Conservation (phyloP, 2,329 filamentous ascomycete species). For the Stachybotrys chlorohalonatus region DNA sequence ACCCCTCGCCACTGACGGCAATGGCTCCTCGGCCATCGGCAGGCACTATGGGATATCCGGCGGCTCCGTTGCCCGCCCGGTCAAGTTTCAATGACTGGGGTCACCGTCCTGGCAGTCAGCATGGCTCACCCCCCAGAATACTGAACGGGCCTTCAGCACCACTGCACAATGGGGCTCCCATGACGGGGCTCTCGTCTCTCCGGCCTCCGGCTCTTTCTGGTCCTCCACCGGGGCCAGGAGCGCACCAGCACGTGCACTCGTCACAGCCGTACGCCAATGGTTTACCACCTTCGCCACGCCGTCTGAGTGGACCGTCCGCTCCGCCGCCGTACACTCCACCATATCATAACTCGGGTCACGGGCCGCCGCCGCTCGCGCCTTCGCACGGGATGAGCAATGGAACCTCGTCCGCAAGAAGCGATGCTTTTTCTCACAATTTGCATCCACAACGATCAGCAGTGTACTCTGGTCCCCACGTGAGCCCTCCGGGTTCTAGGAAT, state of each 20-base stretch:
- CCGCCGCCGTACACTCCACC: constrained; percentile 31
- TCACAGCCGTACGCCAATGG: constrained; percentile 29
- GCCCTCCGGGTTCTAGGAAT: constrained; percentile 35
- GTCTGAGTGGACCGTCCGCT: constrained; percentile 30
- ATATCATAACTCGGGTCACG: constrained; percentile 17
- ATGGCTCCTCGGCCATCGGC: constrained; percentile 17
- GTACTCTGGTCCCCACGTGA: constrained; percentile 30
- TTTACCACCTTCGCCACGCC: constrained; percentile 39
- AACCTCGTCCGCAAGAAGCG: constrained; percentile 20
- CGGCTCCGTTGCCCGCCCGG: constrained; percentile 15
- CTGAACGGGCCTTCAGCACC: constrained; percentile 37
- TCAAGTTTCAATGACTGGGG: constrained; percentile 37
- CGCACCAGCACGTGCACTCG: constrained; percentile 27
- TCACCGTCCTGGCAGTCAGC: constrained; percentile 35
- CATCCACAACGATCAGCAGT: constrained; percentile 32
- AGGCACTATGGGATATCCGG: constrained; percentile 15
- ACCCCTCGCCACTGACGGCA: background rate
- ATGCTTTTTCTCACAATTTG: constrained; percentile 29
- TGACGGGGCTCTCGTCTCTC: constrained; percentile 32
- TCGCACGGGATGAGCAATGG: constrained; percentile 24
- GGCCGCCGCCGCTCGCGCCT: constrained; percentile 12
- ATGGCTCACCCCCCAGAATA: constrained; percentile 37
- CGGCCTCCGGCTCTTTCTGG: constrained; percentile 38
- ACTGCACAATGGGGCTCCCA: constrained; percentile 18
- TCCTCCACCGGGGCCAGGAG: constrained; percentile 30